Evolutionary conservation across 116 monocot species (phyloP).

Genomic region (Cymodocea nodosa): DNA sequence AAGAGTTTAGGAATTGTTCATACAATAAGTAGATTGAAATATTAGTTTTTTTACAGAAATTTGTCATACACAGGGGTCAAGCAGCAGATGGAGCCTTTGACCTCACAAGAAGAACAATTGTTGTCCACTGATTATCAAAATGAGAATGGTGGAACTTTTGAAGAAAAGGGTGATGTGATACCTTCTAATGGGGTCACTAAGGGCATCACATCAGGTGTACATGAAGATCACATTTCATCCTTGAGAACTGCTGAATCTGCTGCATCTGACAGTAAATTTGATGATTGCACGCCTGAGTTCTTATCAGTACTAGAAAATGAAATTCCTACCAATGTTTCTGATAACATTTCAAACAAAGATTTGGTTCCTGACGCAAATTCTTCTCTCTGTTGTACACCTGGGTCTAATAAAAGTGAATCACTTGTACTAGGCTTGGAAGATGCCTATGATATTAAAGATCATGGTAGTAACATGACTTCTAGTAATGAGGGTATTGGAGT

Average conservation of each 20-base stretch:
- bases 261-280: slow-evolving; percentile 20
- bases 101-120: slow-evolving; percentile 35
- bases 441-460: slow-evolving; percentile 12
- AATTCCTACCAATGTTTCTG: slow-evolving; percentile 12
- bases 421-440: slow-evolving; percentile 14
- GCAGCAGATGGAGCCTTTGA: slow-evolving; percentile 41
- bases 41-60: background rate
- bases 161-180: slow-evolving; percentile 10
- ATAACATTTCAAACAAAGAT: slow-evolving; percentile 14
- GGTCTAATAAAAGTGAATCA: slow-evolving; percentile 17
- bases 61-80: slow-evolving; percentile 32
- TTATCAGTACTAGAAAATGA: slow-evolving; percentile 8
- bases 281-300: slow-evolving; percentile 12
- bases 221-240: slow-evolving; percentile 18
- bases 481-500: slow-evolving; percentile 7
- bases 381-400: slow-evolving; percentile 16
- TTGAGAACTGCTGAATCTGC: slow-evolving; percentile 28
- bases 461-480: slow-evolving; percentile 14
- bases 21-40: background rate
- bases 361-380: slow-evolving; percentile 10
- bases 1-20: background rate
- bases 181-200: slow-evolving; percentile 10
- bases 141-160: slow-evolving; percentile 16
- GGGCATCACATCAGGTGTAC: slow-evolving; percentile 28
- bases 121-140: slow-evolving; percentile 28